Conservation (phyloP, 176 grass and related monocot species). For the maize (Zea mays) region Zm-B73-REFERENCE-NAM-5.0 NC_050103.1:136908501-136909000, state of each 20-base stretch:
- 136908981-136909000: conserved; percentile 15
- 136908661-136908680: not conserved
- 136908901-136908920: conserved; percentile 7
- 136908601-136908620: not conserved
- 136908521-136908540: not conserved
- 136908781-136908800: conserved; percentile 6
- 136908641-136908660: not conserved
- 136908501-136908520: not conserved
- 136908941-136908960: conserved; percentile 31
- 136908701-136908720: not conserved
- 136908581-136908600: not conserved
- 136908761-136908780: conserved; percentile 16
- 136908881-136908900: conserved; percentile 28
- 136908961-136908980: not conserved
- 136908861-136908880: not conserved
- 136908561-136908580: not conserved
- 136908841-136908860: conserved; percentile 19
- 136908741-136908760: conserved; percentile 20
- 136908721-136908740: conserved; percentile 28
- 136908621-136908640: not conserved
- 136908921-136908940: conserved; percentile 2
- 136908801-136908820: not conserved
- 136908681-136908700: not conserved
- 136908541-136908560: not conserved
- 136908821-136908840: conserved; percentile 20